Percentiles rank a stretch among this genome's conserved stretches.
Evolutionary conservation across 2,329 filamentous ascomycete species (phyloP).

Genomic region (Pseudocercospora fijiensis): DNA sequence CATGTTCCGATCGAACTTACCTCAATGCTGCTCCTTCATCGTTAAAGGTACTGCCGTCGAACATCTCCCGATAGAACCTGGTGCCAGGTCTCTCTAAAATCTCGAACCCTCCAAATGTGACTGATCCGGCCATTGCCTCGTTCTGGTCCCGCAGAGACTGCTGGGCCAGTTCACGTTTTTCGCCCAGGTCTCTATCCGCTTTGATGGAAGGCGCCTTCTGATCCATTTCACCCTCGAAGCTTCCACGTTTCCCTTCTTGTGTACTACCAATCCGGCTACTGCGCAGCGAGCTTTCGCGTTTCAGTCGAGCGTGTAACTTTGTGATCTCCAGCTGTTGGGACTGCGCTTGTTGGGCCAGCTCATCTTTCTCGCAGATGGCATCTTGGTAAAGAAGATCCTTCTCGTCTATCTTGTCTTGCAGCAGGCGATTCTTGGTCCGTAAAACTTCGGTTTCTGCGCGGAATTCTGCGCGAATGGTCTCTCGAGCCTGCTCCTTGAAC

Average conservation of each 20-base stretch:
- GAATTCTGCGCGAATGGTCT: background rate
- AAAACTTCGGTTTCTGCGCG: background rate
- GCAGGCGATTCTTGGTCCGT: background rate
- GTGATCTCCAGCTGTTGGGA: background rate
- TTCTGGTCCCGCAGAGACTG: background rate
- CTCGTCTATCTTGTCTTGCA: background rate
- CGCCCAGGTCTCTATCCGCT: background rate
- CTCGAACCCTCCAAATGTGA: background rate
- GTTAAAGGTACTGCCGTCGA: background rate
- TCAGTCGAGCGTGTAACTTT: background rate
- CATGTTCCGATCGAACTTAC: background rate
- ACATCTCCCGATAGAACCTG: conserved; percentile 1
- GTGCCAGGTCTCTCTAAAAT: background rate
- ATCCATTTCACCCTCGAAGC: background rate
- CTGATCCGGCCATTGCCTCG: background rate
- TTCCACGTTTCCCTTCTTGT: background rate
- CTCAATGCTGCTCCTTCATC: background rate
- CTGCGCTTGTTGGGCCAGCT: background rate
- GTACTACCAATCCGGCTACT: background rate
- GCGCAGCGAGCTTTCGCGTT: background rate
- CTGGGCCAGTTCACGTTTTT: background rate
- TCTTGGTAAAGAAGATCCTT: background rate
- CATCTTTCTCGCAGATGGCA: background rate
- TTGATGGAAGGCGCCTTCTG: background rate
- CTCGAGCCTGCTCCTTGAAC: background rate